Evolutionary conservation across 768 basidiomycete genomes (phyloP).

Genomic region (Serendipita sp.): DNA sequence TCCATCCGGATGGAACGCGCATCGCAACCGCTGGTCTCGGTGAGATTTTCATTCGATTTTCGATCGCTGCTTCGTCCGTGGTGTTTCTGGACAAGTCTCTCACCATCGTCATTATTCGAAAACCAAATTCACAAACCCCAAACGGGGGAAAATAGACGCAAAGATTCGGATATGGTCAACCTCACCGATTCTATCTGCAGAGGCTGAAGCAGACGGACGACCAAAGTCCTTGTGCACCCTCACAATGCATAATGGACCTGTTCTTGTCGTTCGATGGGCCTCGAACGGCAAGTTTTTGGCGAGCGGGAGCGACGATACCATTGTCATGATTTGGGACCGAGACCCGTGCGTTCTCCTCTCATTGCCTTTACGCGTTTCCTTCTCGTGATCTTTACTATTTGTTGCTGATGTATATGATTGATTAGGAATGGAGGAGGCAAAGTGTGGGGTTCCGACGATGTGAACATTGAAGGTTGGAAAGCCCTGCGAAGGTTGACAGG

Average conservation of each 20-base stretch:
- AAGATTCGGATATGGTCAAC: conserved; percentile 98
- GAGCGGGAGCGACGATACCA: conserved; percentile 89
- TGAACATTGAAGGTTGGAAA: conserved; percentile 97
- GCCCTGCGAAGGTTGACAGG: conserved; percentile 81
- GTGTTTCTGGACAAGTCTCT: no score
- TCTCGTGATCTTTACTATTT: no score
- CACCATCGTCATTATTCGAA: not conserved
- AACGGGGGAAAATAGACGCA: conserved; percentile 57
- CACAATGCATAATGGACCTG: conserved; percentile 86
- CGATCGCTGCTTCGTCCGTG: no score
- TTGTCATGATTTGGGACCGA: conserved; percentile 93
- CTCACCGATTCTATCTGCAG: conserved; percentile 71
- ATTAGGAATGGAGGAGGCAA: conserved; percentile 61
- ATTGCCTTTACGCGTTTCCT: no score
- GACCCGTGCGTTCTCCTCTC: conserved; percentile 80
- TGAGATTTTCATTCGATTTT: conserved; percentile 12
- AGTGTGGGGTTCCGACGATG: conserved; percentile 88
- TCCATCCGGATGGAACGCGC: conserved; percentile 89
- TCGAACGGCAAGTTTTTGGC: conserved; percentile 88
- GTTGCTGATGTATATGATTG: no score
- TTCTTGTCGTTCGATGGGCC: conserved; percentile 84
- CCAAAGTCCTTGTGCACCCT: conserved; percentile 82
- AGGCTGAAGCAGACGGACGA: conserved; percentile 47
- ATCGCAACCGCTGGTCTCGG: conserved; percentile 90
- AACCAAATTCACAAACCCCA: no score